phyloP scores from a whole-genome alignment of 208 protist genomes.

The Acanthamoeba divionensis region DNA sequence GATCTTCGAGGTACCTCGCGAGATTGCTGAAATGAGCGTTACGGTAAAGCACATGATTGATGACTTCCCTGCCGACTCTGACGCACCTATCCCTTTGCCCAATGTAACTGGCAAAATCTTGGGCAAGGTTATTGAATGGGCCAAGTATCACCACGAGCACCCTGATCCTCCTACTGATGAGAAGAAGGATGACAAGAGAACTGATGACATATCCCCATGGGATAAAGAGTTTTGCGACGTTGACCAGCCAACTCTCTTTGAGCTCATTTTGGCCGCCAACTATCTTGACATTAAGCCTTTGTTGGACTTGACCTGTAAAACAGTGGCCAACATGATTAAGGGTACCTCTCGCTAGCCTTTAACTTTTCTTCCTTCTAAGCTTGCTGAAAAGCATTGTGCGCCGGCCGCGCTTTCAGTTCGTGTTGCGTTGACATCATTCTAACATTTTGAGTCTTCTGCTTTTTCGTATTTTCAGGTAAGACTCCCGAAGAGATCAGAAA shows the following conservation, averaged over 20 bases:
- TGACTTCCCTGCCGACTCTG: constrained; percentile 41
- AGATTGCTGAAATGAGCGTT: constrained; percentile 54
- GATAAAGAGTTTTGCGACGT: constrained; percentile 83
- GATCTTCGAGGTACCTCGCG: constrained; percentile 49
- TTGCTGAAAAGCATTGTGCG: too few relatives aligned
- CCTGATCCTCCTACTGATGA: constrained; percentile 65
- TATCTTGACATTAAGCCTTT: constrained; percentile 87
- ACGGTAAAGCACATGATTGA: constrained; percentile 57
- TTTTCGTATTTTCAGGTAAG: too few relatives aligned
- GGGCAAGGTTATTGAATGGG: constrained; percentile 82
- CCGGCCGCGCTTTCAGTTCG: too few relatives aligned
- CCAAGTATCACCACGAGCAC: constrained; percentile 76
- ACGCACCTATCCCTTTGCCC: constrained; percentile 77
- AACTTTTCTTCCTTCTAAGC: too few relatives aligned
- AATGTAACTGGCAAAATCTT: constrained; percentile 79
- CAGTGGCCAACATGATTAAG: constrained; percentile 82
- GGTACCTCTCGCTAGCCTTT: too few relatives aligned
- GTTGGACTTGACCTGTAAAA: constrained; percentile 86
- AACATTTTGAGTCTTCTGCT: too few relatives aligned
- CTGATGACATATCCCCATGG: constrained; percentile 72
- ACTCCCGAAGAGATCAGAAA: constrained; percentile 85
- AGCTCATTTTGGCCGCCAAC: constrained; percentile 79
- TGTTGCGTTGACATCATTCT: too few relatives aligned
- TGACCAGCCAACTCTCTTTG: constrained; percentile 83
- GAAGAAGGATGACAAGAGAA: constrained; percentile 73